Evolutionary conservation across 495 filamentous ascomycete genomes (phyloP).

Genomic region (Aspergillus hancockii): DNA sequence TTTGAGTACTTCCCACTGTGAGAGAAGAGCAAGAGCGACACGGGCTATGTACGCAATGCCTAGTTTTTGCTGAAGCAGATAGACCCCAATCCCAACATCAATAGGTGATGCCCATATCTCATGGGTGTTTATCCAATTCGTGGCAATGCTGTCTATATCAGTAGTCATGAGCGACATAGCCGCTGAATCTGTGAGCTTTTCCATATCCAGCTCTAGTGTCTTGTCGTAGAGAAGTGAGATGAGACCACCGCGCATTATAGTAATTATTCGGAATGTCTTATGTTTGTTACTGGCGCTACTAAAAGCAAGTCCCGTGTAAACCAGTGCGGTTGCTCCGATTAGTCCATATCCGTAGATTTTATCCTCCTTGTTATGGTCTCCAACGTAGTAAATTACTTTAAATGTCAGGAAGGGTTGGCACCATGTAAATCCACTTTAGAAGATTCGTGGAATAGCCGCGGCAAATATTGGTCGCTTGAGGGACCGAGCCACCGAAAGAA

Average conservation of each 20-base stretch:
- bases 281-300: constrained; percentile 48
- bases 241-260: constrained; percentile 52
- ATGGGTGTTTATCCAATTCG: constrained; percentile 32
- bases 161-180: constrained; percentile 56
- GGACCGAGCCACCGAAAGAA: neutral
- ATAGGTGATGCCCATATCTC: constrained; percentile 50
- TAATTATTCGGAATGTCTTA: constrained; percentile 43
- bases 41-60: constrained; percentile 41
- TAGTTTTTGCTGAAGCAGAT: constrained; percentile 46
- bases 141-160: constrained; percentile 43
- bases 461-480: neutral
- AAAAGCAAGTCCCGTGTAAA: constrained; percentile 56
- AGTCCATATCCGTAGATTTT: constrained; percentile 46
- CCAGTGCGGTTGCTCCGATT: constrained; percentile 52
- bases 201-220: constrained; percentile 27
- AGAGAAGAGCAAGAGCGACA: constrained; percentile 36
- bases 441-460: constrained; percentile 38
- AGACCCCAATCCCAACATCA: constrained; percentile 51
- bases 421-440: constrained; percentile 50
- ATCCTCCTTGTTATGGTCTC: neutral
- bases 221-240: constrained; percentile 44
- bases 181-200: constrained; percentile 36
- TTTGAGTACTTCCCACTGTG: constrained; percentile 12
- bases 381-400: constrained; percentile 33
- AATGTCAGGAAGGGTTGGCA: constrained; percentile 57